Percentiles rank a stretch among this genome's conserved stretches.
phyloP scores from a whole-genome alignment of 345 rosid genomes.

The Reutealis trisperma region DNA sequence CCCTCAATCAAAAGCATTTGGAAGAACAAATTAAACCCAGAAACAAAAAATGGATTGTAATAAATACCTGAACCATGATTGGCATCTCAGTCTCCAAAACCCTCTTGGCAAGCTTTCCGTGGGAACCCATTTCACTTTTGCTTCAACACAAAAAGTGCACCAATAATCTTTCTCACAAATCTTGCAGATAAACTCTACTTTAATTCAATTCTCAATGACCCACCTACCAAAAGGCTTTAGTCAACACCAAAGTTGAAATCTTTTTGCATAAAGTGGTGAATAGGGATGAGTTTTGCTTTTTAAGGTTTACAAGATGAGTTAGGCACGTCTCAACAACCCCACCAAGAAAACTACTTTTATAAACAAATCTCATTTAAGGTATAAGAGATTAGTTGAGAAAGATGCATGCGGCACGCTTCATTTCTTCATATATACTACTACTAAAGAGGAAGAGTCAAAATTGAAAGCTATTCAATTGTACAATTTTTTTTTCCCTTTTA shows the following conservation, averaged over 20 bases:
- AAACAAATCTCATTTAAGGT: background rate
- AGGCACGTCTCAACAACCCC: conserved; percentile 12
- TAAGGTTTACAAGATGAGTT: conserved; percentile 1
- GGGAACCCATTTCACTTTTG: conserved; percentile 69
- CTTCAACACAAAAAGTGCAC: conserved; percentile 13
- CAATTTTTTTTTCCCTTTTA: too few relatives aligned
- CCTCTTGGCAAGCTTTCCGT: conserved; percentile 77
- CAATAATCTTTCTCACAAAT: conserved; percentile 6
- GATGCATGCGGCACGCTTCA: background rate
- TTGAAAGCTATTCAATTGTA: background rate
- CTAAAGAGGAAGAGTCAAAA: background rate
- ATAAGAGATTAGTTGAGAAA: background rate
- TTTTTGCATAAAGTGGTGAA: background rate
- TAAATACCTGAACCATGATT: conserved; percentile 79
- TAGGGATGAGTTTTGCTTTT: background rate
- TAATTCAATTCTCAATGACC: background rate
- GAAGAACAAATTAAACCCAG: conserved; percentile 8
- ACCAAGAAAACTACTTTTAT: background rate
- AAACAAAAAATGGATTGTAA: conserved; percentile 12
- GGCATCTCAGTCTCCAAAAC: conserved; percentile 79
- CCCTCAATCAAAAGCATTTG: background rate
- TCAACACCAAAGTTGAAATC: background rate
- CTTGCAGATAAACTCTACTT: background rate
- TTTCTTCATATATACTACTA: background rate
- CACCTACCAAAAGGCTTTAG: background rate